phyloP scores from a whole-genome alignment of 176 grass and related monocot genomes.

The Areca catechu region DNA sequence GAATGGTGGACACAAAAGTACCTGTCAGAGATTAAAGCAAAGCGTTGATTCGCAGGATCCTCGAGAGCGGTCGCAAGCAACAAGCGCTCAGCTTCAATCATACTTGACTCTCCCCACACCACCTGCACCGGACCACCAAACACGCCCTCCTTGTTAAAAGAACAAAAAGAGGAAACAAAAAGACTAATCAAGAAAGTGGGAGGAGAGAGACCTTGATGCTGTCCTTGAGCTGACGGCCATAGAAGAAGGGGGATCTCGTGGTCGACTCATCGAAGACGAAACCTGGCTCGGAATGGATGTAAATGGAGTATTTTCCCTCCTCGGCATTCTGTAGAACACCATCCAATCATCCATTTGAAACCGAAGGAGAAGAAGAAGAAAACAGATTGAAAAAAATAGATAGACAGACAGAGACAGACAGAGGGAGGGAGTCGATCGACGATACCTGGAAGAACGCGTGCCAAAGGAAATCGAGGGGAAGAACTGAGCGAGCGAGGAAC shows the following conservation, averaged over 20 bases:
- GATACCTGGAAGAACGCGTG: constrained; percentile 81
- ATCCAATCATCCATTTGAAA: not conserved
- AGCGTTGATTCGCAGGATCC: constrained; percentile 71
- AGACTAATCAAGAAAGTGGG: not conserved
- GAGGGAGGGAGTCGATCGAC: not conserved
- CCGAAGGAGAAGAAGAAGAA: not conserved
- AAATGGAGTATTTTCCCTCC: constrained; percentile 69
- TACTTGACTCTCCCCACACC: constrained; percentile 75
- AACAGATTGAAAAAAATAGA: not conserved
- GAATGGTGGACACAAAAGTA: constrained; percentile 4
- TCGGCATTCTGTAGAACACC: constrained; percentile 54
- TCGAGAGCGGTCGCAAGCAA: constrained; percentile 61
- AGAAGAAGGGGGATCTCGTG: constrained; percentile 67
- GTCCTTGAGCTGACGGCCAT: constrained; percentile 49
- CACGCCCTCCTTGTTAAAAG: not conserved
- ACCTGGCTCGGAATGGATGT: constrained; percentile 82
- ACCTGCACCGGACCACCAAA: constrained; percentile 43
- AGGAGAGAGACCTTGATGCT: constrained; percentile 56
- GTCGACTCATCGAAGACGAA: constrained; percentile 69
- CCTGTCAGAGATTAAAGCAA: constrained; percentile 89
- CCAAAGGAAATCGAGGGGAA: constrained; percentile 96
- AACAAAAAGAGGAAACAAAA: not conserved
- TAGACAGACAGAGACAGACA: not conserved
- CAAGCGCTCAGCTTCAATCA: constrained; percentile 82
- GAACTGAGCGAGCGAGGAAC: constrained; percentile 63